These are phyloP conservation scores for Termitomyces titanicus DNA, from an alignment of 768 basidiomycete species.

Conservation along the genomic window DNA sequence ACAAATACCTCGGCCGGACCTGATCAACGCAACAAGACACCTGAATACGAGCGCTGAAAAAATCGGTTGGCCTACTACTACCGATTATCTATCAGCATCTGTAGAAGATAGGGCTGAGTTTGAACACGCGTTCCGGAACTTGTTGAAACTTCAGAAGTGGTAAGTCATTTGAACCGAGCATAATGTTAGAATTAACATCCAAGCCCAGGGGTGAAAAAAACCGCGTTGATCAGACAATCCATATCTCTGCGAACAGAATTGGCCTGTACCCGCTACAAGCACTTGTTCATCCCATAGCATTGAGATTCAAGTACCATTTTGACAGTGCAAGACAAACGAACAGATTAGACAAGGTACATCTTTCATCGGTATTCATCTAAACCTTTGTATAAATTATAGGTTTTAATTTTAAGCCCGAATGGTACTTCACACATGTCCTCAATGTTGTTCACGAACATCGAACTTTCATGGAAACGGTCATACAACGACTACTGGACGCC, in stretches of 20 bases:
- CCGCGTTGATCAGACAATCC: constrained; percentile 11
- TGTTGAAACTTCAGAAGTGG: constrained; percentile 78
- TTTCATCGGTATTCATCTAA: too few species aligned
- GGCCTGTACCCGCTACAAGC: constrained; percentile 83
- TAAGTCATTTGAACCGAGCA: constrained; percentile 33
- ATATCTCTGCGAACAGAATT: constrained; percentile 34
- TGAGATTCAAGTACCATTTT: constrained; percentile 95
- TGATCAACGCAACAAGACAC: constrained; percentile 35
- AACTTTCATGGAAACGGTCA: constrained; percentile 68
- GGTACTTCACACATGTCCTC: constrained; percentile 91
- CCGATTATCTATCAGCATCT: constrained; percentile 56
- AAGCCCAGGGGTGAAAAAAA: constrained; percentile 48
- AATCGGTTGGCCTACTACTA: constrained; percentile 80
- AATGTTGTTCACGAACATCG: constrained; percentile 86
- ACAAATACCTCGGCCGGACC: constrained; percentile 6
- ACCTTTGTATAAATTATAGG: too few species aligned
- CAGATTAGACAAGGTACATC: constrained; percentile 92
- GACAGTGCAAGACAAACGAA: constrained; percentile 86
- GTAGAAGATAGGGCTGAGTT: constrained; percentile 58
- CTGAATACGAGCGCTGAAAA: constrained; percentile 65
- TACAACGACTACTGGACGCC: constrained; percentile 68
- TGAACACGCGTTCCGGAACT: constrained; percentile 71
- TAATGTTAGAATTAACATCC: background rate
- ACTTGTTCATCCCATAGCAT: constrained; percentile 74
- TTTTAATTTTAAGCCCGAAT: constrained; percentile 89